These are phyloP conservation scores for Ephemerocybe angulata DNA, from an alignment of 768 basidiomycete species.

Conservation along the genomic window DNA sequence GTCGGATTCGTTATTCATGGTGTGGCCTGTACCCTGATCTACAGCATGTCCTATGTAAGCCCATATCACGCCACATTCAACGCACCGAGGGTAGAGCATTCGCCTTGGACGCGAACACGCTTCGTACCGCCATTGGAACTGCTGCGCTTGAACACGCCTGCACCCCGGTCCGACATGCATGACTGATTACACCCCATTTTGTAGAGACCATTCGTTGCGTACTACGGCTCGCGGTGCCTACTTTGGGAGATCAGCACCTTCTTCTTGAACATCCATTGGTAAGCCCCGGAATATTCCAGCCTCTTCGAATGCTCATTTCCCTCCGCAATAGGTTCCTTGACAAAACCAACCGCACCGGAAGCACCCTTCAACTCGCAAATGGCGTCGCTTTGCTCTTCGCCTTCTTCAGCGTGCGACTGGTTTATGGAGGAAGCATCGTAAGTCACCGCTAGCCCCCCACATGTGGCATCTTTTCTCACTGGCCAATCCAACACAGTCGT, in stretches of 20 bases:
- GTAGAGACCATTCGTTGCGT: constrained; percentile 73
- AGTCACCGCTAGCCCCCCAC: too few species aligned
- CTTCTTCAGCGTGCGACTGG: constrained; percentile 68
- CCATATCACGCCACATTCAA: too few species aligned
- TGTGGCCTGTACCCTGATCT: constrained; percentile 62
- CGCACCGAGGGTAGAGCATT: too few species aligned
- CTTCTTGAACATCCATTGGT: constrained; percentile 89
- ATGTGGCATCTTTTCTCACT: too few species aligned
- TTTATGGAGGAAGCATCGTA: constrained; percentile 61
- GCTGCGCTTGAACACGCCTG: background rate
- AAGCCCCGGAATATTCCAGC: constrained; percentile 11
- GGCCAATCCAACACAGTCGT: constrained; percentile 58
- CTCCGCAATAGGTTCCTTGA: constrained; percentile 59
- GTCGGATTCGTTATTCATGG: constrained; percentile 79
- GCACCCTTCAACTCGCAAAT: constrained; percentile 64
- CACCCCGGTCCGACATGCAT: background rate
- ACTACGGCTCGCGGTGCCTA: constrained; percentile 73
- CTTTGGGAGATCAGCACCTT: constrained; percentile 86
- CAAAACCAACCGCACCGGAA: constrained; percentile 70
- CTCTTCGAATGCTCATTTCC: background rate
- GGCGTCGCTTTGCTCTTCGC: constrained; percentile 60
- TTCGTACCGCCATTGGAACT: background rate
- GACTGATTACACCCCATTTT: background rate
- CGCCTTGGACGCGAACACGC: too few species aligned
- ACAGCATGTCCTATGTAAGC: constrained; percentile 66